Conservation (phyloP, 768 basidiomycete species). For the Suillus subaureus region DNA sequence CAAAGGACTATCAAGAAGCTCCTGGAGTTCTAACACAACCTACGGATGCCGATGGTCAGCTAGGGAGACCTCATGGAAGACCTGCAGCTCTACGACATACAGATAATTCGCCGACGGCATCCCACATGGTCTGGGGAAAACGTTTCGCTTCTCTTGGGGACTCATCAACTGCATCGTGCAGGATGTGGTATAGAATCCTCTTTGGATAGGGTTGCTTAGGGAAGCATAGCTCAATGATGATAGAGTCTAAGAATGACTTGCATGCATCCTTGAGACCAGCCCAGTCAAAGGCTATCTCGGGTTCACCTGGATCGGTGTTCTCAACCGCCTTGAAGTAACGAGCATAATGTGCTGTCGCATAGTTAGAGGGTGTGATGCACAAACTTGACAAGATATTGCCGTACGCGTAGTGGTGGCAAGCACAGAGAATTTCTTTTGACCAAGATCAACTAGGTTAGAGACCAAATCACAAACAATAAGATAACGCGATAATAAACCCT, state of each 20-base stretch:
- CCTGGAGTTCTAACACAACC: constrained; percentile 67
- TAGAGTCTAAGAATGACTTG: constrained; percentile 80
- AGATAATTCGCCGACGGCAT: constrained; percentile 80
- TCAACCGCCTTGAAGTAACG: constrained; percentile 62
- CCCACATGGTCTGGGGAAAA: constrained; percentile 80
- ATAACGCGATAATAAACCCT: constrained; percentile 56
- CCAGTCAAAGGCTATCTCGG: constrained; percentile 69
- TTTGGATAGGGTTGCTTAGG: constrained; percentile 70
- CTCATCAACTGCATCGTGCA: constrained; percentile 74
- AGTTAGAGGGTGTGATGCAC: constrained; percentile 8
- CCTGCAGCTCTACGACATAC: constrained; percentile 38
- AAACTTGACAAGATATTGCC: constrained; percentile 24
- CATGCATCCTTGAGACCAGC: constrained; percentile 60
- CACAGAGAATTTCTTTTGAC: constrained; percentile 66
- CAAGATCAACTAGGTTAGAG: constrained; percentile 56
- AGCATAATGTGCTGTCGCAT: constrained; percentile 63
- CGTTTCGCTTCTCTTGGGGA: constrained; percentile 71
- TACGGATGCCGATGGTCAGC: constrained; percentile 27
- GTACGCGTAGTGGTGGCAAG: constrained; percentile 72
- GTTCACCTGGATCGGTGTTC: constrained; percentile 42
- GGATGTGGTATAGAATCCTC: constrained; percentile 62
- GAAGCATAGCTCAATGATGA: constrained; percentile 81
- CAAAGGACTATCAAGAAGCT: constrained; percentile 63
- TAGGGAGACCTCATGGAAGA: background rate
- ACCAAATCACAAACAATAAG: constrained; percentile 68